Conservation (phyloP, 257 asterid species). For the Nyctanthes arbortristis region DNA sequence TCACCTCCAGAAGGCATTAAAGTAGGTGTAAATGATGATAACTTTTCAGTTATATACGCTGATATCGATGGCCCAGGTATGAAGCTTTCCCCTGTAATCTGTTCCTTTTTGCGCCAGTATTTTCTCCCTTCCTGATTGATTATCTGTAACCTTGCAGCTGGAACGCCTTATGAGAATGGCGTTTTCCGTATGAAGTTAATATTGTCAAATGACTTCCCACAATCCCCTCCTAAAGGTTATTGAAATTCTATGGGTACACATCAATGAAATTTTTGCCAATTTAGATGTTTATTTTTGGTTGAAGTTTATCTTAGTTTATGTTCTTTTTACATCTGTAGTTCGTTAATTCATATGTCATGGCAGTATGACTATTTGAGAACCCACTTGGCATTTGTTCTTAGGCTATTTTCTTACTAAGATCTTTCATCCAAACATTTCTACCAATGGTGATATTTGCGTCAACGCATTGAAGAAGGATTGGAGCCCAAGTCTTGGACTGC, state of each 20-base stretch:
- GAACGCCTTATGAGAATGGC: slow-evolving; percentile 93
- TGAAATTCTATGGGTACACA: too few relatives aligned
- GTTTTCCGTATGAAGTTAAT: slow-evolving; percentile 86
- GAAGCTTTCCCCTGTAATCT: background rate
- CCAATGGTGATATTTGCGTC: slow-evolving; percentile 86
- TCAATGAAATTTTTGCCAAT: too few relatives aligned
- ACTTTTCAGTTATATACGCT: slow-evolving; percentile 83
- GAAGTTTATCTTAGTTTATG: too few relatives aligned
- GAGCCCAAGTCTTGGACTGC: slow-evolving; percentile 80
- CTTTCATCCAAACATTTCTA: slow-evolving; percentile 84
- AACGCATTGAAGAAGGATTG: slow-evolving; percentile 94
- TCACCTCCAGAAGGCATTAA: slow-evolving; percentile 98
- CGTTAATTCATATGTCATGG: background rate
- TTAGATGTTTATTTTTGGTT: too few relatives aligned
- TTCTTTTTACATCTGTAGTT: background rate
- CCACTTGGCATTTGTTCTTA: slow-evolving; percentile 31
- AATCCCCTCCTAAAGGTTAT: slow-evolving; percentile 90
- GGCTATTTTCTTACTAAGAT: slow-evolving; percentile 91
- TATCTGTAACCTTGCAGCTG: slow-evolving; percentile 60
- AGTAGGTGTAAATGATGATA: slow-evolving; percentile 90
- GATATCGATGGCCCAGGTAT: slow-evolving; percentile 98
- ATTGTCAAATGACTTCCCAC: slow-evolving; percentile 85
- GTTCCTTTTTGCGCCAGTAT: slow-evolving; percentile 16
- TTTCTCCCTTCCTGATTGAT: slow-evolving; percentile 26
- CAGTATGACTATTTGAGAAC: too few relatives aligned